Evolutionary conservation across 2,329 filamentous ascomycete species (phyloP).

Genomic region (Pochonia chlamydosporia): DNA sequence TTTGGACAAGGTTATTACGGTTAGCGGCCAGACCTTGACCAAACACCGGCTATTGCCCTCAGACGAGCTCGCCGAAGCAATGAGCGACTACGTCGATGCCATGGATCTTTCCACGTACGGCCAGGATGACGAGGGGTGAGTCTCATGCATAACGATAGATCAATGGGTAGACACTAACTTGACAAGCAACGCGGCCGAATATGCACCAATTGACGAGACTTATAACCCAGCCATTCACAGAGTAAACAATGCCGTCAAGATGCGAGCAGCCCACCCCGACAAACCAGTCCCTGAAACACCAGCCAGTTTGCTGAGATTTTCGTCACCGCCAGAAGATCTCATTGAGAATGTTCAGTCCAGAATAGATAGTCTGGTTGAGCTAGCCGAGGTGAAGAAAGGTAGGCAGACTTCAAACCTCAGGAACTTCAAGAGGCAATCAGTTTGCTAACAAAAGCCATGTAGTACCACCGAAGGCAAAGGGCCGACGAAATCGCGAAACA

Average conservation of each 20-base stretch:
- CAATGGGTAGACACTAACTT: not conserved
- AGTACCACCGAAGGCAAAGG: conserved; percentile 76
- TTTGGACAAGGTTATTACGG: conserved; percentile 77
- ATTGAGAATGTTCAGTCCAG: conserved; percentile 48
- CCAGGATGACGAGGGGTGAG: conserved; percentile 69
- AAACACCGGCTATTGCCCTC: conserved; percentile 80
- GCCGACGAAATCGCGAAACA: conserved; percentile 62
- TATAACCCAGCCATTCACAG: conserved; percentile 85
- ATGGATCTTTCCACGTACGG: conserved; percentile 79
- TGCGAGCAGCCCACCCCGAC: conserved; percentile 70
- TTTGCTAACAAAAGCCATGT: conserved; percentile 9
- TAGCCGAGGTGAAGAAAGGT: conserved; percentile 81
- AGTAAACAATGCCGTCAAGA: conserved; percentile 77
- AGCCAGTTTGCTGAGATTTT: conserved; percentile 64
- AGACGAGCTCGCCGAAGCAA: conserved; percentile 67
- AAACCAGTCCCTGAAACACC: conserved; percentile 56
- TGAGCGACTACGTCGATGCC: conserved; percentile 86
- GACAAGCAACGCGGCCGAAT: conserved; percentile 51
- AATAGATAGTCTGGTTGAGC: conserved; percentile 60
- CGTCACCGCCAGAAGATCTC: conserved; percentile 64
- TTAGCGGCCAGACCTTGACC: conserved; percentile 74
- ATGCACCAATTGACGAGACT: conserved; percentile 71
- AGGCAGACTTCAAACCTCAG: conserved; percentile 8
- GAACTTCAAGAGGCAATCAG: not conserved
- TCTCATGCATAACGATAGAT: not conserved